phyloP scores from a whole-genome alignment of 2,329 filamentous ascomycete species.

The Fusarium avenaceum region DNA sequence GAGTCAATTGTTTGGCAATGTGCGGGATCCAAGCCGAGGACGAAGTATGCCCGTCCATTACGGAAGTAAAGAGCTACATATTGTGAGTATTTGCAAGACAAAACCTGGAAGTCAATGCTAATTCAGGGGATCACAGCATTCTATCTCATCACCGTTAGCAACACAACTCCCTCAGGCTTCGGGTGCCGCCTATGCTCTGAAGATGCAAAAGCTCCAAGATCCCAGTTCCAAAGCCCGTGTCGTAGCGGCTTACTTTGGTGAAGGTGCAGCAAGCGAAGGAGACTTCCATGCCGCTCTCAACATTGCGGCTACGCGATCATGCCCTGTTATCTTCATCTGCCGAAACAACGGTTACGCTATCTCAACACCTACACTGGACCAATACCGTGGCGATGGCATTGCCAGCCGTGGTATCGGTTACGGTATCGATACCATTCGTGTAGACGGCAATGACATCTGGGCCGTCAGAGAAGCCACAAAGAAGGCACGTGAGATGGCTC shows the following conservation, averaged over 20 bases:
- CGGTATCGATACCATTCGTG: slow-evolving; percentile 91
- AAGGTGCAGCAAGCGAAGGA: slow-evolving; percentile 90
- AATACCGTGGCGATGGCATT: slow-evolving; percentile 92
- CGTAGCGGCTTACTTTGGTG: slow-evolving; percentile 88
- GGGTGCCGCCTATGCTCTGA: slow-evolving; percentile 88
- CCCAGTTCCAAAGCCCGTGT: slow-evolving; percentile 76
- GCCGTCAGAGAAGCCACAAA: slow-evolving; percentile 86
- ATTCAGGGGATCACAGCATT: slow-evolving; percentile 68
- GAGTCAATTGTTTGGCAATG: slow-evolving; percentile 93
- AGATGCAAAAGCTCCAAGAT: slow-evolving; percentile 81
- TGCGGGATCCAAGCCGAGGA: slow-evolving; percentile 81
- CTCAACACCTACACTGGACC: slow-evolving; percentile 88
- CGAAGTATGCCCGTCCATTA: slow-evolving; percentile 99
- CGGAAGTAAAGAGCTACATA: slow-evolving; percentile 84
- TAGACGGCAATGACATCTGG: slow-evolving; percentile 96
- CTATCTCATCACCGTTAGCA: slow-evolving; percentile 84
- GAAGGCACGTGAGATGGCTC: slow-evolving; percentile 81
- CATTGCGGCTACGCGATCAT: slow-evolving; percentile 89
- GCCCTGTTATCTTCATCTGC: slow-evolving; percentile 90
- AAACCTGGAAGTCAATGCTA: slow-evolving; percentile 2
- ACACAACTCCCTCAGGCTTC: slow-evolving; percentile 92
- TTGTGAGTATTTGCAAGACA: slow-evolving; percentile 67
- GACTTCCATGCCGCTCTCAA: slow-evolving; percentile 94
- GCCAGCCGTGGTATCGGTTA: slow-evolving; percentile 89
- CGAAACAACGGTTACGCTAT: slow-evolving; percentile 95